A percentile compares a stretch with the other conserved stretches of the same genome.
phyloP scores from a whole-genome alignment of 2,329 filamentous ascomycete genomes.

The Blastomyces gilchristii region DNA sequence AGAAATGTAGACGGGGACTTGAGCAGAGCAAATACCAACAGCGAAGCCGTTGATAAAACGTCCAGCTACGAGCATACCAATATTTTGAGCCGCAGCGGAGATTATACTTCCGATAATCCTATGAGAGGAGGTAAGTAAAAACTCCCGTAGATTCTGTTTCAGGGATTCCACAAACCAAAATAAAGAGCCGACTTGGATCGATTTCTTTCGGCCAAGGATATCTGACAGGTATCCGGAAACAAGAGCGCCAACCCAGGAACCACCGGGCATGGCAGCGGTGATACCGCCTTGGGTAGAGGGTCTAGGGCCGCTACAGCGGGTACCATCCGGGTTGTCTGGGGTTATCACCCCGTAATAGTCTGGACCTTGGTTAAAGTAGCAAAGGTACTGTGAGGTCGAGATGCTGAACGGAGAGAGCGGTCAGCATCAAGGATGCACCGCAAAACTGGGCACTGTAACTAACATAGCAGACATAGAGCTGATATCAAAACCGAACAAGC shows the following conservation, averaged over 20 bases:
- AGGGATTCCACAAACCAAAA: conserved; percentile 24
- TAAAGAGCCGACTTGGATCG: conserved; percentile 30
- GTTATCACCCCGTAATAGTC: conserved; percentile 2
- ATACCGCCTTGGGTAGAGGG: conserved; percentile 51
- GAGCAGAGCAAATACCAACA: conserved; percentile 32
- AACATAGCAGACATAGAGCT: conserved; percentile 41
- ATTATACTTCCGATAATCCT: conserved; percentile 33
- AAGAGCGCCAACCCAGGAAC: conserved; percentile 55
- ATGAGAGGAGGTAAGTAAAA: conserved; percentile 20
- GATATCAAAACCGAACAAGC: conserved; percentile 50
- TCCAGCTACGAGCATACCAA: conserved; percentile 27
- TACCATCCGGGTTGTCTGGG: conserved; percentile 23
- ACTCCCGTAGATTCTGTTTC: conserved; percentile 5
- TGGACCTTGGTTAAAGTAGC: conserved; percentile 41
- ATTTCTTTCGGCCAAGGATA: conserved; percentile 30
- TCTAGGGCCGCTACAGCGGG: conserved; percentile 38
- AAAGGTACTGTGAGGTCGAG: conserved; percentile 42
- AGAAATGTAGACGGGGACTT: conserved; percentile 32
- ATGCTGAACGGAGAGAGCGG: conserved; percentile 28
- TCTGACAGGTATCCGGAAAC: conserved; percentile 28
- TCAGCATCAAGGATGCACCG: background rate
- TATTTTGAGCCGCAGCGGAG: conserved; percentile 24
- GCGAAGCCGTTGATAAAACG: conserved; percentile 34
- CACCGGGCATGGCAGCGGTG: conserved; percentile 59
- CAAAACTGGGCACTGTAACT: conserved; percentile 1